Evolutionary conservation across 2,329 filamentous ascomycete species (phyloP).

Genomic region (Fusarium sambucinum): DNA sequence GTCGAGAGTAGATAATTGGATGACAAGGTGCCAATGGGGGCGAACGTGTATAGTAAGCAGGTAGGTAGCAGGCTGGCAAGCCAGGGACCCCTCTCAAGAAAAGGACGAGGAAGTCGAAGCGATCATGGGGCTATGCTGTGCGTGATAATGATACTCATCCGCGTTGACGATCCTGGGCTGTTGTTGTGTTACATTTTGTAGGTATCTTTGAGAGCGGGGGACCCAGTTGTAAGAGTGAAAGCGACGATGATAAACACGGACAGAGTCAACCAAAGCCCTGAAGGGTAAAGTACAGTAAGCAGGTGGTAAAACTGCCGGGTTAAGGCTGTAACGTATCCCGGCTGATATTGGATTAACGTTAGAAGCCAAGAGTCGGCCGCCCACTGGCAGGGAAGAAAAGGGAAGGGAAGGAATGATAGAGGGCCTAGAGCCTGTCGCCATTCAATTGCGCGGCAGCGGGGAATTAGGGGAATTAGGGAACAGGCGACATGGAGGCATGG

Average conservation of each 20-base stretch:
- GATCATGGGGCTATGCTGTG: conserved; percentile 40
- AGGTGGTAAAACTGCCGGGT: conserved; percentile 32
- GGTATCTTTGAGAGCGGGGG: conserved; percentile 19
- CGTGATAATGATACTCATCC: conserved; percentile 32
- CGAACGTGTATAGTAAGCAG: conserved; percentile 29
- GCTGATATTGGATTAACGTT: conserved; percentile 11
- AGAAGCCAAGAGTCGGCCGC: conserved; percentile 33
- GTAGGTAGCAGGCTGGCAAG: conserved; percentile 15
- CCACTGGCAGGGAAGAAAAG: conserved; percentile 15
- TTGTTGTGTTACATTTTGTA: conserved; percentile 28
- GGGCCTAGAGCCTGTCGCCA: conserved; percentile 8
- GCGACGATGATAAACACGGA: conserved; percentile 10
- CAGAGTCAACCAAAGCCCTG: conserved; percentile 5
- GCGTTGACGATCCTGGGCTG: conserved; percentile 15
- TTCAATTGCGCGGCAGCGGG: conserved; percentile 37
- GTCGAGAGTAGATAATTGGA: conserved; percentile 9
- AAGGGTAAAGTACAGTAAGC: conserved; percentile 11
- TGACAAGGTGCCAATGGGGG: conserved; percentile 29
- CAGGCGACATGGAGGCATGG: conserved; percentile 26
- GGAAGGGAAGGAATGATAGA: conserved; percentile 5
- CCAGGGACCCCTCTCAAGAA: not conserved
- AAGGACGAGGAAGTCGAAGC: conserved; percentile 20
- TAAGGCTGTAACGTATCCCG: conserved; percentile 10
- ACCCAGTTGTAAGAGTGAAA: conserved; percentile 3
- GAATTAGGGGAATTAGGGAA: conserved; percentile 21